phyloP scores from a whole-genome alignment of 345 rosid species.

The Hypericum perforatum region DNA sequence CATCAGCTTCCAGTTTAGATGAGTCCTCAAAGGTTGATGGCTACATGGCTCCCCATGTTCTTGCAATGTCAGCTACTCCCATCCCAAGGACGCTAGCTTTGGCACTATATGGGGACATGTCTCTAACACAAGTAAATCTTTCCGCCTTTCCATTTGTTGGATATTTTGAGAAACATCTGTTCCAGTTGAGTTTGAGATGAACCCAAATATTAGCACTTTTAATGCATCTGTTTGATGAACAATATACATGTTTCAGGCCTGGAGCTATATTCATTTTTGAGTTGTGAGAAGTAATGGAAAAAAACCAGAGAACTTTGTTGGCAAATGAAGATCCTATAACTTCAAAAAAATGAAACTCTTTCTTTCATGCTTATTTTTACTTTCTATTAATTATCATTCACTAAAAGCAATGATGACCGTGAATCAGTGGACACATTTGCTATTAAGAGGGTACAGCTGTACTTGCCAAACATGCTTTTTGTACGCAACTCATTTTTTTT shows the following conservation, averaged over 20 bases:
- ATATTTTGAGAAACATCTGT: background rate
- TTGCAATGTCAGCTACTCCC: conserved; percentile 95
- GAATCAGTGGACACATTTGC: too few relatives aligned
- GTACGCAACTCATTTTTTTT: background rate
- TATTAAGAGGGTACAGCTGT: too few relatives aligned
- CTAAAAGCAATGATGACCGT: too few relatives aligned
- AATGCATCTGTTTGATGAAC: too few relatives aligned
- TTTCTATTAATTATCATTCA: background rate
- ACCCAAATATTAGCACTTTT: too few relatives aligned
- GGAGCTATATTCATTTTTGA: too few relatives aligned
- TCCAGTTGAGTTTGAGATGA: background rate
- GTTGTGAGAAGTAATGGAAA: background rate
- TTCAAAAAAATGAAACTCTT: background rate
- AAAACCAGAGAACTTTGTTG: background rate
- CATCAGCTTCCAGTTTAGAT: conserved; percentile 21
- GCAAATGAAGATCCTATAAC: background rate
- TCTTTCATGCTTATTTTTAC: background rate
- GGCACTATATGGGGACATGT: conserved; percentile 86
- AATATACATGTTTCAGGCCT: too few relatives aligned
- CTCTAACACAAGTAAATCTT: conserved; percentile 61
- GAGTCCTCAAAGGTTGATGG: conserved; percentile 37
- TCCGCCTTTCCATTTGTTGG: conserved; percentile 9
- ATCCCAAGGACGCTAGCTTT: conserved; percentile 92
- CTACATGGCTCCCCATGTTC: conserved; percentile 91
- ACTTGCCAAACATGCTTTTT: background rate